Evolutionary conservation across 805 yeast genomes (phyloP).

Genomic region (Myxozyma sirexii): DNA sequence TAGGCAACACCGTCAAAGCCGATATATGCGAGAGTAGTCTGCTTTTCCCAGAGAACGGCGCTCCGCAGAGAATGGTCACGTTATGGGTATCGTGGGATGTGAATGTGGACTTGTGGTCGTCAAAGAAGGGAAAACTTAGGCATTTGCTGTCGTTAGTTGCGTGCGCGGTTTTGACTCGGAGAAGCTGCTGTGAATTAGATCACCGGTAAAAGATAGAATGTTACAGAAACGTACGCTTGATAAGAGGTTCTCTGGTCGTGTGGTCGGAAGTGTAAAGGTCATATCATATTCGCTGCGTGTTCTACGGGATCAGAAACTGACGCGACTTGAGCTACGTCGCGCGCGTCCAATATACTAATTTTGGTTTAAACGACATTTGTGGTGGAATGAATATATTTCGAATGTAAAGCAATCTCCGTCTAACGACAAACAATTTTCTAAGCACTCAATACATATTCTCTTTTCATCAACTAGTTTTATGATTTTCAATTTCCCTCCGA

Average conservation of each 20-base stretch:
- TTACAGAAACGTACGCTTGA: background rate
- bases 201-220: no score
- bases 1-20: conserved; percentile 4
- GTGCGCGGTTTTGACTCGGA: no score
- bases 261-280: background rate
- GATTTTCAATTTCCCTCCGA: background rate
- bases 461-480: background rate
- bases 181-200: no score
- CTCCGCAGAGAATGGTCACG: conserved; percentile 19
- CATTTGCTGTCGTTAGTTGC: no score
- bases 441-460: background rate
- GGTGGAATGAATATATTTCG: conserved; percentile 8
- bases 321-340: no score
- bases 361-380: no score
- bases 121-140: conserved; percentile 6
- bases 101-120: background rate
- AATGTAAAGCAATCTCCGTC: background rate
- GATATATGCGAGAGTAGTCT: conserved; percentile 11
- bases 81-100: background rate
- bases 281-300: no score
- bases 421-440: background rate
- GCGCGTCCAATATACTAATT: no score
- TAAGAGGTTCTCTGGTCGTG: background rate
- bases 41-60: conserved; percentile 29
- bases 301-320: no score